Conservation (phyloP, 2,329 filamentous ascomycete species). For the Phialophora macrospora region DNA sequence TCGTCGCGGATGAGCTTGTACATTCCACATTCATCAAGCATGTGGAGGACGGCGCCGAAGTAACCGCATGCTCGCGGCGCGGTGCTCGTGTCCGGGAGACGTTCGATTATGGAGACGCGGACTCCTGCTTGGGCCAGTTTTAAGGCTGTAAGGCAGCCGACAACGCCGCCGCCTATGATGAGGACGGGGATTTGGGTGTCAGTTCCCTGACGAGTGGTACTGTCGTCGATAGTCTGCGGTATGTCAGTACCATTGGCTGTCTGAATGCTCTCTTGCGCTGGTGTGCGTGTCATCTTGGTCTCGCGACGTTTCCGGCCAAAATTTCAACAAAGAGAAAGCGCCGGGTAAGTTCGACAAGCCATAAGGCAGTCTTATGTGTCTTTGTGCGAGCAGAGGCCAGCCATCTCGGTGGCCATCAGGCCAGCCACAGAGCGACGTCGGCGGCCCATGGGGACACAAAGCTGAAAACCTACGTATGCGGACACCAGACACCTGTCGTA, state of each 20-base stretch:
- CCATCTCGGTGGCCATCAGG: too few species aligned
- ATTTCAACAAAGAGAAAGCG: too few species aligned
- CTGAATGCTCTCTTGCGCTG: not conserved
- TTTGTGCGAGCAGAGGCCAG: too few species aligned
- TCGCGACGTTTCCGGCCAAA: too few species aligned
- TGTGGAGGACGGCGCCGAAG: slow-evolving; percentile 16
- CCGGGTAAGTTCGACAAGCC: too few species aligned
- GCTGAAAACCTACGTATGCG: too few species aligned
- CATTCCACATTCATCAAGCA: slow-evolving; percentile 22
- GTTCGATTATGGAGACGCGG: slow-evolving; percentile 44
- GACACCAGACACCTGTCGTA: too few species aligned
- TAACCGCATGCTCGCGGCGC: slow-evolving; percentile 27
- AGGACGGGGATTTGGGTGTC: slow-evolving; percentile 18
- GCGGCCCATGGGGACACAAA: too few species aligned
- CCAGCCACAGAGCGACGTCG: too few species aligned
- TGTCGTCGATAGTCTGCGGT: not conserved
- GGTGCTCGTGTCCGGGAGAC: slow-evolving; percentile 15
- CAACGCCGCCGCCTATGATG: slow-evolving; percentile 48
- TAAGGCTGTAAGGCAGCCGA: slow-evolving; percentile 49
- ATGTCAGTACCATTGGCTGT: not conserved
- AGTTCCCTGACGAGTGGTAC: not conserved
- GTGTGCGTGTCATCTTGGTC: too few species aligned
- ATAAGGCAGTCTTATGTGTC: too few species aligned
- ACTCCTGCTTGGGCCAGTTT: slow-evolving; percentile 46
- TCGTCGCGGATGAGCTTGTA: slow-evolving; percentile 25